These are phyloP conservation scores for Trebouxia sp. DNA, from an alignment of 139 green algal genomes.

Conservation along the genomic window DNA sequence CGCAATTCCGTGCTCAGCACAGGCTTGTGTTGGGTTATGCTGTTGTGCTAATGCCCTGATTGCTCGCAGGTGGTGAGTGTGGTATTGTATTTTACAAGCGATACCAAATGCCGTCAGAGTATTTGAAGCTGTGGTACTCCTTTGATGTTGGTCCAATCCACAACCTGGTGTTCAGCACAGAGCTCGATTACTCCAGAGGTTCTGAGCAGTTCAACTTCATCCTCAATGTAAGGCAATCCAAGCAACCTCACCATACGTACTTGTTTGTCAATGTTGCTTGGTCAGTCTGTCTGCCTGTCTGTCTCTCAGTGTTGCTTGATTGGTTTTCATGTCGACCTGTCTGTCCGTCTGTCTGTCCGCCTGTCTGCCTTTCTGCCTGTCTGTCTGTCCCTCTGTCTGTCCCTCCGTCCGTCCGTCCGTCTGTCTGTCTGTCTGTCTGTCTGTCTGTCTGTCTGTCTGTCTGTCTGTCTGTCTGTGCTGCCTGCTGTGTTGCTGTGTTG, in stretches of 20 bases:
- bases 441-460: background rate
- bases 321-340: no score
- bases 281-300: no score
- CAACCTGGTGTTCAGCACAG: constrained; percentile 36
- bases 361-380: no score
- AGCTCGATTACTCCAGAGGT: constrained; percentile 36
- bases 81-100: constrained; percentile 30
- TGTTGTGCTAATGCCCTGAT: no score
- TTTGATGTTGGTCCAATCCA: constrained; percentile 33
- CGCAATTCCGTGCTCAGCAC: constrained; percentile 36
- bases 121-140: constrained; percentile 9
- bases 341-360: no score
- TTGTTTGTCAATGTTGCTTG: background rate
- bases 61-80: constrained; percentile 41
- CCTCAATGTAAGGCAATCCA: background rate
- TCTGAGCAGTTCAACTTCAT: constrained; percentile 31
- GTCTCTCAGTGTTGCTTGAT: no score
- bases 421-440: no score
- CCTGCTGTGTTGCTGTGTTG: background rate
- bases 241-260: background rate
- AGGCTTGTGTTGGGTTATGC: no score
- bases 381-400: no score
- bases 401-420: no score
- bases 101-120: background rate
- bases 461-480: background rate